Base-by-base conservation (phyloP, 306 rosid species). In the Astragalus membranaceus region DNA sequence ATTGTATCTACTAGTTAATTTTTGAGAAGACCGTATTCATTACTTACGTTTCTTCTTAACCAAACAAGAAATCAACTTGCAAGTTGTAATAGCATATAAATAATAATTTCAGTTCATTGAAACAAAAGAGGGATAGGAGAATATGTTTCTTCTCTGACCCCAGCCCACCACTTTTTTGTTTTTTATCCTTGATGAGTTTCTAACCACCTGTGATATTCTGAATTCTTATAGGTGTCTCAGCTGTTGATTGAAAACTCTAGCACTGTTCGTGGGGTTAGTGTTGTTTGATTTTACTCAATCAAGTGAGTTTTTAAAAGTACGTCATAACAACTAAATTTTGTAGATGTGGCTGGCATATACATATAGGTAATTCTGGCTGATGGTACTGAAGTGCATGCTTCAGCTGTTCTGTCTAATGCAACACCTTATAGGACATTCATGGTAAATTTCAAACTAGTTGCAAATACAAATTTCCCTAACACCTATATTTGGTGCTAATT, bases 391-490 rank as follows among this genome's bases (percentile, higher is more conserved):
- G 90, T 94, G 75, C 86, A 51, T 75, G 83, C 97, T 77, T 91
- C 97, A 65, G 67, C 71, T 72, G 95, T 91, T 77, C 73, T 94
- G 66, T 94, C 99, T 23, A 94, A 91, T 60, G 97, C 99, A 52
- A 94, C 99, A 17, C 99, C 99, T 5, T 86, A 87, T 68, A 84
- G 59, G 80, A 94, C 99, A 44, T 94, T 91, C 75, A 81, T 83
- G 96, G 99, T 94, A 64, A 64, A 71, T 62, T 65, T 79, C 52
- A 69, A 57, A 67, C 49, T 72, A 6, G 43, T 37, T 58, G 64
- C 59, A 32, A 52, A 70, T 53, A 46, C 15, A 41, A 56, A 62
- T 58, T 53, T 33, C 16, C 68, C 35, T 29, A 6, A n/a, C 66
- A 13, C 59, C 43, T 58, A 46, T 42, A 75, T 73, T 73, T 72